These are phyloP conservation scores for Mycocentrospora acerina DNA, from an alignment of 2,329 filamentous ascomycete genomes.

Conservation along the genomic window DNA sequence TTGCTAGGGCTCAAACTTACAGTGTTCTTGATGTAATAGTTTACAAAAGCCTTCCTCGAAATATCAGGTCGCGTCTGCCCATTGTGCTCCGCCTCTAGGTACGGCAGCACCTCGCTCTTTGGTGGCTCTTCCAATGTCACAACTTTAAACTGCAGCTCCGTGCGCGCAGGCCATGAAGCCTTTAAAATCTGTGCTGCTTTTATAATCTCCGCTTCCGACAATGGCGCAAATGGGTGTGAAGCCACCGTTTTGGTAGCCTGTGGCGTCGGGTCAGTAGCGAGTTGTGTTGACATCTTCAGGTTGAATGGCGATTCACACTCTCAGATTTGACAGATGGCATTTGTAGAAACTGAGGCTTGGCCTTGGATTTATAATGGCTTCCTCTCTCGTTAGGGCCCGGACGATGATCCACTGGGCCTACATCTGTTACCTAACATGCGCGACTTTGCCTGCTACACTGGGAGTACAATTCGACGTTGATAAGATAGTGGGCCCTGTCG, in stretches of 20 bases:
- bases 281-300: conserved; percentile 31
- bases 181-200: conserved; percentile 53
- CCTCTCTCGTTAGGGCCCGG: too few species aligned
- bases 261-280: conserved; percentile 23
- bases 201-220: conserved; percentile 60
- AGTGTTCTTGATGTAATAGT: conserved; percentile 62
- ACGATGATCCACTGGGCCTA: too few species aligned
- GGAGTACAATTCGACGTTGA: too few species aligned
- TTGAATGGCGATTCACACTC: not conserved
- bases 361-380: too few species aligned
- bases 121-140: conserved; percentile 67
- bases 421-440: too few species aligned
- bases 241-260: conserved; percentile 23
- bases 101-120: conserved; percentile 61
- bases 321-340: not conserved
- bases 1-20: conserved; percentile 45
- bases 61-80: conserved; percentile 54
- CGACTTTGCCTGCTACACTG: too few species aligned
- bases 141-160: conserved; percentile 64
- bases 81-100: conserved; percentile 63
- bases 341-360: too few species aligned
- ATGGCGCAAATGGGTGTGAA: conserved; percentile 61
- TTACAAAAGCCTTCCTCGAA: conserved; percentile 56
- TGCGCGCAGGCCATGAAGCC: conserved; percentile 56
- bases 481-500: too few species aligned